Evolutionary conservation across 805 yeast species (phyloP), one percentile per base, ranked within the genome.

Genomic region (Yarrowia sp.): DNA sequence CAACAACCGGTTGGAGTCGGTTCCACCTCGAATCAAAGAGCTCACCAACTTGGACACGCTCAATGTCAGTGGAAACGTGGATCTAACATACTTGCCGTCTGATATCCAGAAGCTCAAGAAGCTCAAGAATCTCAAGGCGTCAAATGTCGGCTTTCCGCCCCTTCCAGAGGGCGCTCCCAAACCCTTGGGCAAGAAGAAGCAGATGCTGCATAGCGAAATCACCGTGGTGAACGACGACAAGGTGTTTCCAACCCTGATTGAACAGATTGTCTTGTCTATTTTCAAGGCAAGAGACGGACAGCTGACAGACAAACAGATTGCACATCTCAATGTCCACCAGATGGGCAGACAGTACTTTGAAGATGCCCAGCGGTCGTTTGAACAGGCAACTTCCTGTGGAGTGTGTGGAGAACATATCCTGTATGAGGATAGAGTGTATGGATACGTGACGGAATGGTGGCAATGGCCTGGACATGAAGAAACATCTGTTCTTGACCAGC

Each of bases 71-170:
- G 74, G 74, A 30, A 78, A 78, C 67, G 22, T 38, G 10, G 58
- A 66, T 21, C 68, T 78, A 28, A 30, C 65, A 44, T 73, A 66
- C 26, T 67, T 78, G 41, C 81, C 81, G 5, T 65, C 71, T 8
- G 80, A 78, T 66, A 66, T 78, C 11, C 69, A 73, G 21, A 65
- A 51, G 5, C 68, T 78, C 41, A 67, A 67, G 8, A 38, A 66
- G 8, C 71, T 78, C 48, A 62, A 65, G 17, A 67, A 71, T 11
- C 66, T 78, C 30, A 69, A 77, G 4, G 68, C 75, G n/a, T 68
- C 71, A 40, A 80, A 80, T 10, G 78, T 78, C 52, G 75, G 76
- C 14, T 71, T 78, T 28, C 21, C 67, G 6, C 59, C 66, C 38
- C 67, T 67, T 12, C 76, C 75, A 1, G 35, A 28, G 22, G 44